phyloP scores from a whole-genome alignment of 768 basidiomycete genomes.

The Nidula microcarpa region DNA sequence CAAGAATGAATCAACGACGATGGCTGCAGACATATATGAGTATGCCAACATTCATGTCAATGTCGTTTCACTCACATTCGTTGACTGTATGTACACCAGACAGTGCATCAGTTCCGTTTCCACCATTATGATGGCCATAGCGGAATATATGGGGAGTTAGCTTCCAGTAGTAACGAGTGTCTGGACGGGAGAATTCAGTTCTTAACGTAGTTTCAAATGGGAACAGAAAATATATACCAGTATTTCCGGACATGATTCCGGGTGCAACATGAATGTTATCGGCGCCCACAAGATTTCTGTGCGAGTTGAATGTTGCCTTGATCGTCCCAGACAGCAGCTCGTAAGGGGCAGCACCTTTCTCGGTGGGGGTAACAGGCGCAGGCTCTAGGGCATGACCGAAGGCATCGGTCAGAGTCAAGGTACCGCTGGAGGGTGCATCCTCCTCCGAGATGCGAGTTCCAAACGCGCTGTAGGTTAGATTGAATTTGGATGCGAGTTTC shows the following conservation, averaged over 20 bases:
- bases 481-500: constrained; percentile 46
- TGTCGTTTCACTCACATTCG: constrained; percentile 46
- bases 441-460: constrained; percentile 33
- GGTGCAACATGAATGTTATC: constrained; percentile 44
- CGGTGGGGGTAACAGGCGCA: constrained; percentile 59
- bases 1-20: constrained; percentile 47
- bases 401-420: constrained; percentile 46
- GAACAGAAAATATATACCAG: constrained; percentile 29
- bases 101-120: constrained; percentile 20
- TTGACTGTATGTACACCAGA: constrained; percentile 67
- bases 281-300: constrained; percentile 28
- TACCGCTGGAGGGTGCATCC: constrained; percentile 35
- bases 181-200: constrained; percentile 30
- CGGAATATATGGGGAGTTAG: constrained; percentile 65
- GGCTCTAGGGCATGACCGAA: constrained; percentile 55
- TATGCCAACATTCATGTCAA: background rate
- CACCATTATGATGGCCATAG: constrained; percentile 46
- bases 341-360: constrained; percentile 40
- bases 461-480: constrained; percentile 60
- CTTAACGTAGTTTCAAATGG: constrained; percentile 1
- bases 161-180: constrained; percentile 58
- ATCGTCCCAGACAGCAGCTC: constrained; percentile 60
- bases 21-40: constrained; percentile 29
- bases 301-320: constrained; percentile 54
- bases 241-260: constrained; percentile 59